These are phyloP conservation scores for Colletotrichum sp. DNA, from an alignment of 2,329 filamentous ascomycete genomes.

Conservation along the genomic window DNA sequence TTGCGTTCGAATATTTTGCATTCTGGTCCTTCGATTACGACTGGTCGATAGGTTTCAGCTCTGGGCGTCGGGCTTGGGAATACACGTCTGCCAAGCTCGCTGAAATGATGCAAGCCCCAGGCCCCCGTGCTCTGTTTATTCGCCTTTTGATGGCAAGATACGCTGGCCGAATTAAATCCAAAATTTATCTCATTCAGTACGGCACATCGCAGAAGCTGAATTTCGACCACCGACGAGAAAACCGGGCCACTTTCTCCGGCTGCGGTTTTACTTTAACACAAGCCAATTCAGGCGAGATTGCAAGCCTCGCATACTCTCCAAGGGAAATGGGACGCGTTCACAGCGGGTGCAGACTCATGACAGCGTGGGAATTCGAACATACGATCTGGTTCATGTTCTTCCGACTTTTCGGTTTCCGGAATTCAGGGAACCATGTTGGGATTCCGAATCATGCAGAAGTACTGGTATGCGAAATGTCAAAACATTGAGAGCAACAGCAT, in stretches of 20 bases:
- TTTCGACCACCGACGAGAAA: not conserved
- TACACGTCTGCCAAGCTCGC: not conserved
- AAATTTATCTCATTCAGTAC: not conserved
- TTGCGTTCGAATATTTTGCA: not conserved
- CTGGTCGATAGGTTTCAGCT: not conserved
- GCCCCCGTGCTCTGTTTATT: not conserved
- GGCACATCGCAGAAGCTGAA: not conserved
- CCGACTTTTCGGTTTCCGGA: not conserved
- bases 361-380: not conserved
- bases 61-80: not conserved
- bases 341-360: not conserved
- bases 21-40: not conserved
- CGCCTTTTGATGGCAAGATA: not conserved
- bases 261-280: not conserved
- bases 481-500: too few relatives aligned
- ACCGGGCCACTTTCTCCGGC: not conserved
- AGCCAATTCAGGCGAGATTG: not conserved
- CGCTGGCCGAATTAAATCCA: not conserved
- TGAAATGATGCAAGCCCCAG: not conserved
- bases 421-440: too few relatives aligned
- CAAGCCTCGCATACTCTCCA: not conserved
- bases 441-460: too few relatives aligned
- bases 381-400: not conserved
- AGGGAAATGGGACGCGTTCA: not conserved
- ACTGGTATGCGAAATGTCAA: too few relatives aligned